Evolutionary conservation across 2,329 filamentous ascomycete species (phyloP).

Genomic region (Sporothrix euskadiensis): DNA sequence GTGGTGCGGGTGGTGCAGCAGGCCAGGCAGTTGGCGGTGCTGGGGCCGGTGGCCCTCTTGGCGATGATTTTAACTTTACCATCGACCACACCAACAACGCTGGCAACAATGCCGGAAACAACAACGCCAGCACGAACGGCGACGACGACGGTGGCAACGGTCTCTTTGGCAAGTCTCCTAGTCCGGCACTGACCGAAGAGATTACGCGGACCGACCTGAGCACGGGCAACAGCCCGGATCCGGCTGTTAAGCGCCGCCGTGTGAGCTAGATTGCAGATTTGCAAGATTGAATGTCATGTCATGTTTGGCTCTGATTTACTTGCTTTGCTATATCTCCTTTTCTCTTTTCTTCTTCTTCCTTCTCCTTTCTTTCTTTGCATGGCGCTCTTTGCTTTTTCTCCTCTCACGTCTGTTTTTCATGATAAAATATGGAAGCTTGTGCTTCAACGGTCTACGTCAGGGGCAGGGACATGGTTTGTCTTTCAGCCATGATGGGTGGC

Average conservation of each 20-base stretch:
- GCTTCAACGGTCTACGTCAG: not conserved
- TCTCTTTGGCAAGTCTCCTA: constrained; percentile 26
- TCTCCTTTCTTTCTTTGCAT: not conserved
- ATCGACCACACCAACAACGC: not conserved
- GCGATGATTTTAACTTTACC: constrained; percentile 21
- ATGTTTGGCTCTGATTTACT: not conserved
- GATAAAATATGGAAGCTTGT: not conserved
- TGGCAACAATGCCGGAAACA: not conserved
- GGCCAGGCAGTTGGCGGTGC: not conserved
- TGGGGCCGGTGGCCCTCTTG: not conserved
- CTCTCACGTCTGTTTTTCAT: not conserved
- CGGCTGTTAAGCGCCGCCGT: constrained; percentile 22
- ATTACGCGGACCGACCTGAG: constrained; percentile 23
- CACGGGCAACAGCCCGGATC: constrained; percentile 17
- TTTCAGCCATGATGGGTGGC: too few species aligned
- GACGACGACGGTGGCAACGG: constrained; percentile 21
- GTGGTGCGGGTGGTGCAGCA: not conserved
- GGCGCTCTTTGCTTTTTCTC: not conserved
- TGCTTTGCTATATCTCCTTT: not conserved
- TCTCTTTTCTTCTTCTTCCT: not conserved
- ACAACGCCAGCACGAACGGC: not conserved
- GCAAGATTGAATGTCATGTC: too few species aligned
- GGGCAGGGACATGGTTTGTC: too few species aligned
- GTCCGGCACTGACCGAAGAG: constrained; percentile 26
- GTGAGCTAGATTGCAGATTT: constrained; percentile 7